A percentile compares a stretch with the other conserved stretches of the same genome.
phyloP scores from a whole-genome alignment of 106 monocot genomes.

The Hemerocallis citrina region DNA sequence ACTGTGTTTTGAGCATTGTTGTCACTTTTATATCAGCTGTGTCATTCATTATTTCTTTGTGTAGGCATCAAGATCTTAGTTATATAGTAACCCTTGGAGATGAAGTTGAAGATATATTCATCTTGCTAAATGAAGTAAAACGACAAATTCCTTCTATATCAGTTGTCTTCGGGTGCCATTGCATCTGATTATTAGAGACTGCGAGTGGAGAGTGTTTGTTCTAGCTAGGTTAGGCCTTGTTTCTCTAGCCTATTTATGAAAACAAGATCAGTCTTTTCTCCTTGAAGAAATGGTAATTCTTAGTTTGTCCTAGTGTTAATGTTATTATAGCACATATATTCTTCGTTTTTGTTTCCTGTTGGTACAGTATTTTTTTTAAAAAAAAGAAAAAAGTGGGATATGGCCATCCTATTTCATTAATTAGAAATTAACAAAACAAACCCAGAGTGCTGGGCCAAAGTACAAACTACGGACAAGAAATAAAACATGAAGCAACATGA shows the following conservation, averaged over 20 bases:
- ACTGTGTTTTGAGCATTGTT: no score
- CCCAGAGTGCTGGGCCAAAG: no score
- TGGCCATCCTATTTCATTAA: no score
- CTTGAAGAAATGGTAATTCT: constrained; percentile 88
- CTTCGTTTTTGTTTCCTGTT: no score
- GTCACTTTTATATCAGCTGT: no score
- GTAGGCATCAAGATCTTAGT: constrained; percentile 63
- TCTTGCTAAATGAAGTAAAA: constrained; percentile 78
- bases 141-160: constrained; percentile 60
- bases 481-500: no score
- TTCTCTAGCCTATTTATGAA: constrained; percentile 96
- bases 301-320: not conserved
- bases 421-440: no score
- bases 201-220: constrained; percentile 96
- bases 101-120: constrained; percentile 95
- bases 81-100: constrained; percentile 67
- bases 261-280: constrained; percentile 79
- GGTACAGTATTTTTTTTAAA: no score
- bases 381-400: no score
- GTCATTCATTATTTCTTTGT: constrained; percentile 16
- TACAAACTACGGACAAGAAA: no score
- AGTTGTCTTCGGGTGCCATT: constrained; percentile 96
- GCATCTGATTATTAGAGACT: constrained; percentile 97
- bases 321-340: no score
- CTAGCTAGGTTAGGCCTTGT: constrained; percentile 90